Conservation (phyloP, 805 yeast species). For the Ascoidea rubescens region DNA sequence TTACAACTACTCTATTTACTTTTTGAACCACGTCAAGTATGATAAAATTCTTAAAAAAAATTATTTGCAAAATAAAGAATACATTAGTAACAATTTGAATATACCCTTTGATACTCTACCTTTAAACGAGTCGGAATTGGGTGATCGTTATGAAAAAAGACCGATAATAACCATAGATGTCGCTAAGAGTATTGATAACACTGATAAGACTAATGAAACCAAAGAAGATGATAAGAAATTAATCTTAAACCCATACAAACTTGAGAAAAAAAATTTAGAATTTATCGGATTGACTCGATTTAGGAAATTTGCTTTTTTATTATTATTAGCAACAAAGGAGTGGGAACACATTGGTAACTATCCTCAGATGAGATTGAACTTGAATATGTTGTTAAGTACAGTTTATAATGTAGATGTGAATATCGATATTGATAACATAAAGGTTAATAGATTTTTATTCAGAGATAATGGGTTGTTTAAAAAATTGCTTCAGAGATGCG, state of each 20-base stretch:
- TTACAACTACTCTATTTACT: conserved; percentile 33
- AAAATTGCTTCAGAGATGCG: conserved; percentile 1
- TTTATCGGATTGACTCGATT: conserved; percentile 42
- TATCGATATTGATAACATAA: not conserved
- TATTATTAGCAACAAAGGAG: conserved; percentile 56
- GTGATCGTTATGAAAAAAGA: conserved; percentile 14
- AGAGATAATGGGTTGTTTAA: conserved; percentile 5
- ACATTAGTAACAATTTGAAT: not conserved
- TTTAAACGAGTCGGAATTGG: conserved; percentile 17
- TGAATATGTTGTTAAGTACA: not conserved
- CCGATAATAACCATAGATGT: not conserved
- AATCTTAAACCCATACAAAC: conserved; percentile 20
- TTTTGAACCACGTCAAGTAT: conserved; percentile 22
- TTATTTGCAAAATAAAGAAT: not conserved
- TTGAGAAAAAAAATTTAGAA: conserved; percentile 22
- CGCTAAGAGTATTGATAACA: not conserved
- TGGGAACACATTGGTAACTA: conserved; percentile 28
- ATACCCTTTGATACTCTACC: conserved; percentile 1
- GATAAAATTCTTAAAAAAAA: conserved; percentile 11
- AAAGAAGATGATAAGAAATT: conserved; percentile 18
- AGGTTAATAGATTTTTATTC: conserved; percentile 1
- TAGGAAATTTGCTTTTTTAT: conserved; percentile 72
- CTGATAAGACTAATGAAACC: conserved; percentile 7
- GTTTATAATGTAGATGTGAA: conserved; percentile 1
- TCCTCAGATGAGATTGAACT: conserved; percentile 1